Conservation (phyloP, 331 rosid genomes). For the Malus hybrid region DNA sequence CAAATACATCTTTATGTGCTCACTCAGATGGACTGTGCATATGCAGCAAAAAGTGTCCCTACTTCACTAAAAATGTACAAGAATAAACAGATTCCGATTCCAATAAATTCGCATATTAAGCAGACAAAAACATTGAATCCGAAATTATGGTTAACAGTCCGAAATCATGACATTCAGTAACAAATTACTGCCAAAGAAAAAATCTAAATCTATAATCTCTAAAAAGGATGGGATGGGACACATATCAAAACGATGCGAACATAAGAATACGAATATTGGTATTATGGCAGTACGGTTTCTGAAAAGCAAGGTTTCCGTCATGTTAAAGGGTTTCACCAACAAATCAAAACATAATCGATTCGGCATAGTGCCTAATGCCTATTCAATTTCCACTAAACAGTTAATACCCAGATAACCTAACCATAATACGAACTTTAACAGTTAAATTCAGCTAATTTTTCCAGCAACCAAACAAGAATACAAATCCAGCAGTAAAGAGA, state of each 20-base stretch:
- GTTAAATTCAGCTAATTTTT: not conserved
- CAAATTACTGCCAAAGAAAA: not conserved
- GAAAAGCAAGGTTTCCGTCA: not conserved
- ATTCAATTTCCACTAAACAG: not conserved
- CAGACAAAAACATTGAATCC: not conserved
- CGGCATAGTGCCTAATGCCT: not conserved
- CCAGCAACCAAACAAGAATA: not conserved
- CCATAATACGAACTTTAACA: not conserved
- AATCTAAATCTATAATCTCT: too few relatives aligned
- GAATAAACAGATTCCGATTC: not conserved
- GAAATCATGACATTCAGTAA: not conserved
- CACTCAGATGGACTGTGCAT: not conserved
- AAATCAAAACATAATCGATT: not conserved
- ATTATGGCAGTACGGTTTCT: not conserved
- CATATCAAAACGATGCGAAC: not conserved
- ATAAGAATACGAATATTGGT: not conserved
- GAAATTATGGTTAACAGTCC: not conserved
- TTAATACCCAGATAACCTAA: not conserved
- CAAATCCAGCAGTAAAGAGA: not conserved
- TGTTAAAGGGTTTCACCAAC: not conserved
- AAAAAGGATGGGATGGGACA: not conserved
- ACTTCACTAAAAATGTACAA: too few relatives aligned
- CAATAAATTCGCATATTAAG: not conserved
- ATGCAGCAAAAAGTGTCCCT: not conserved
- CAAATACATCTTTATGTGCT: not conserved